Percentiles rank a stretch among this genome's conserved stretches.
Conservation (phyloP, 768 basidiomycete genomes). For the Boletales sp. region DNA sequence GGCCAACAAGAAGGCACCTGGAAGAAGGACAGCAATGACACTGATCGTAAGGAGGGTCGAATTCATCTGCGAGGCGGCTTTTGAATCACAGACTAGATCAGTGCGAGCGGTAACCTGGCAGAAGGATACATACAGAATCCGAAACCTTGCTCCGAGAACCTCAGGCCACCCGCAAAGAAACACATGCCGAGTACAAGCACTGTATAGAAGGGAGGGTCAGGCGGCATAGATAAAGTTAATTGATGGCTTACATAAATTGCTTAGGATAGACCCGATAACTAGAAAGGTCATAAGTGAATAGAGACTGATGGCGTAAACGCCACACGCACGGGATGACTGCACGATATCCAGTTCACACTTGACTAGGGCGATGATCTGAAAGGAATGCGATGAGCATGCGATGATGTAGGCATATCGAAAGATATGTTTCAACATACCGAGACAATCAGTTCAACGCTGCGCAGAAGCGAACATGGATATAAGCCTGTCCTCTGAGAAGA, state of each 20-base stretch:
- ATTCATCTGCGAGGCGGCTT: slow-evolving; percentile 71
- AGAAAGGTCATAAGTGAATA: not conserved
- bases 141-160: slow-evolving; percentile 77
- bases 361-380: slow-evolving; percentile 71
- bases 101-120: not conserved
- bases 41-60: slow-evolving; percentile 72
- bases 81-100: not conserved
- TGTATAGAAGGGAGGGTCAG: slow-evolving; percentile 21
- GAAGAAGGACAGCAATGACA: slow-evolving; percentile 75
- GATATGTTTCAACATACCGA: slow-evolving; percentile 43
- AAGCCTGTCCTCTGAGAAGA: not conserved
- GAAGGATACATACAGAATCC: slow-evolving; percentile 51
- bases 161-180: slow-evolving; percentile 77
- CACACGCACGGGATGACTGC: slow-evolving; percentile 66
- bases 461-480: not conserved
- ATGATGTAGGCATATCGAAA: not conserved
- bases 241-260: slow-evolving; percentile 55
- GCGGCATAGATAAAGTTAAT: not conserved
- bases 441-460: slow-evolving; percentile 59
- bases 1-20: slow-evolving; percentile 72
- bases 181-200: slow-evolving; percentile 85
- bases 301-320: not conserved
- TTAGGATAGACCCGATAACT: slow-evolving; percentile 84
- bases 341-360: slow-evolving; percentile 81
- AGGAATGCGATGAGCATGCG: not conserved